These are phyloP conservation scores for Apiospora marii DNA, from an alignment of 2,329 filamentous ascomycete species.

Conservation along the genomic window DNA sequence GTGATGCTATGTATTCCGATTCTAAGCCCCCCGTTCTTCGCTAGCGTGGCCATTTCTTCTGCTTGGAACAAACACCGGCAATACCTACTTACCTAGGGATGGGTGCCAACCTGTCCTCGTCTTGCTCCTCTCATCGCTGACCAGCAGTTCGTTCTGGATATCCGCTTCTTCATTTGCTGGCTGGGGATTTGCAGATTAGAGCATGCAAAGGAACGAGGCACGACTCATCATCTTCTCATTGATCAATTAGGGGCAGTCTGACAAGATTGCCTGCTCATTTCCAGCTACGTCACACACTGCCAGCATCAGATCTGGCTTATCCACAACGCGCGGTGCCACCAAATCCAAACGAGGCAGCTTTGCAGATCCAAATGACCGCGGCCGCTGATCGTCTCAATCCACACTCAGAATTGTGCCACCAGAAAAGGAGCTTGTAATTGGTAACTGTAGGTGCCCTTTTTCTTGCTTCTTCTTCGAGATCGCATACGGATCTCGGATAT, in stretches of 20 bases:
- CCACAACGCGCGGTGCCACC: background rate
- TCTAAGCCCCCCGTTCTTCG: background rate
- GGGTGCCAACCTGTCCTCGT: background rate
- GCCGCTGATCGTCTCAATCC: background rate
- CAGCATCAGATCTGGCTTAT: constrained; percentile 9
- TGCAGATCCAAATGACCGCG: constrained; percentile 6
- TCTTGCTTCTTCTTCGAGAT: background rate
- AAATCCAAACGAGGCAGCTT: background rate
- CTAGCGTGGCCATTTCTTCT: background rate
- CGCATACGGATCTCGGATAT: too few relatives aligned
- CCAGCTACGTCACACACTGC: constrained; percentile 15
- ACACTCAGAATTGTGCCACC: background rate
- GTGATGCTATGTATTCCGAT: background rate
- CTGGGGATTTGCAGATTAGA: background rate
- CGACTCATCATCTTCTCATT: constrained; percentile 4
- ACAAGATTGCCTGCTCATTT: constrained; percentile 14
- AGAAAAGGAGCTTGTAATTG: constrained; percentile 1
- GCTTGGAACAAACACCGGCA: background rate
- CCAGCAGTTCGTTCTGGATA: background rate
- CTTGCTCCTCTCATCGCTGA: background rate
- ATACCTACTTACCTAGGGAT: background rate
- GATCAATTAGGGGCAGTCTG: background rate
- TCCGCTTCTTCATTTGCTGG: background rate
- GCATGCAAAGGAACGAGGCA: background rate
- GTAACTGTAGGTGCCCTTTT: background rate